phyloP scores from a whole-genome alignment of 1,284 basidiomycete species.

The Sporisorium reilianum region DNA sequence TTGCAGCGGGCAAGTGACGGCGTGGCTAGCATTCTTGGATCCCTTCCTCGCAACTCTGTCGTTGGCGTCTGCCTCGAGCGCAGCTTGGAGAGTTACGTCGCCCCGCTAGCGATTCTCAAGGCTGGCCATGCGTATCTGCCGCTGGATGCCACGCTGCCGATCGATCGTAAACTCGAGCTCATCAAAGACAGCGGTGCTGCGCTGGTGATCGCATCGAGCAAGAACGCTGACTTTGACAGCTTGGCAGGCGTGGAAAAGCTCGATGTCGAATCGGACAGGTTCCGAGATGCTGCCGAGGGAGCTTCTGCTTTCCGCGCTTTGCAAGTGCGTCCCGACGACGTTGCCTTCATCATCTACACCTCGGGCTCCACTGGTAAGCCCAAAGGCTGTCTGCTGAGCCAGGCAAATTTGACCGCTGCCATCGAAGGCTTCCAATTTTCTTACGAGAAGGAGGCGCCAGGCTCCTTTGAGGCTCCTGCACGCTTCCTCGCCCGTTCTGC shows the following conservation, averaged over 20 bases:
- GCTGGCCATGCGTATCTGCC: constrained; percentile 66
- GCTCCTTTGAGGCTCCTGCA: constrained; percentile 34
- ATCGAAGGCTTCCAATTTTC: constrained; percentile 53
- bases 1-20: constrained; percentile 37
- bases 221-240: constrained; percentile 5
- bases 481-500: constrained; percentile 66
- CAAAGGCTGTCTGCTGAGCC: constrained; percentile 62
- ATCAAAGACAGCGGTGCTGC: constrained; percentile 54
- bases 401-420: constrained; percentile 56
- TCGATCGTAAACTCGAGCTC: constrained; percentile 62
- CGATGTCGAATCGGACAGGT: constrained; percentile 20
- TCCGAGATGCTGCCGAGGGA: constrained; percentile 10
- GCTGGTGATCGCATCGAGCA: constrained; percentile 35
- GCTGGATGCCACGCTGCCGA: constrained; percentile 66
- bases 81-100: constrained; percentile 57
- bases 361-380: constrained; percentile 65
- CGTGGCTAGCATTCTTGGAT: constrained; percentile 28
- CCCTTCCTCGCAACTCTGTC: constrained; percentile 40
- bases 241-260: constrained; percentile 6
- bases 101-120: constrained; percentile 55
- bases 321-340: constrained; percentile 25
- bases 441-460: constrained; percentile 53
- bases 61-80: constrained; percentile 59
- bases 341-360: constrained; percentile 66
- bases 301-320: not conserved